Conservation (phyloP, 345 rosid species). For the Eucalyptus virginea region DNA sequence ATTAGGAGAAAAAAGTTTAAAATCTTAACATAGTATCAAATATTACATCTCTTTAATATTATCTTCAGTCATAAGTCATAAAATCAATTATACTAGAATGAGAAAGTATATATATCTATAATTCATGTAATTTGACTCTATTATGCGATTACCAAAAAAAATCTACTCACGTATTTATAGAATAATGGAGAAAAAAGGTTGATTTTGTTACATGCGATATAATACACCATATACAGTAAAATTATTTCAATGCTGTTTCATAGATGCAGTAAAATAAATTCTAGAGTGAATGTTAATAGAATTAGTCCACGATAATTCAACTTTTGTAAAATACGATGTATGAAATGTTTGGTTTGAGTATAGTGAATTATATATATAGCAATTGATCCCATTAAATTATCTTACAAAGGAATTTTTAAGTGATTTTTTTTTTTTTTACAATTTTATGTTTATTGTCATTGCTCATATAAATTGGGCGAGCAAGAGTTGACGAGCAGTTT, state of each 20-base stretch:
- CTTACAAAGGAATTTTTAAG: neutral
- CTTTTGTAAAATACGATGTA: neutral
- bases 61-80: neutral
- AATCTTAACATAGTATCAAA: neutral
- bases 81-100: neutral
- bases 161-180: neutral
- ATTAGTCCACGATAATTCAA: neutral
- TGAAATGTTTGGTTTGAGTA: neutral
- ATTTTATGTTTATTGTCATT: too few species aligned
- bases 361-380: neutral
- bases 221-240: neutral
- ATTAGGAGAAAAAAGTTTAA: neutral
- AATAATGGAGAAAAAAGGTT: neutral
- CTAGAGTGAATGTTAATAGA: fast-evolving
- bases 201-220: neutral
- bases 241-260: neutral
- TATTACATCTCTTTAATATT: neutral
- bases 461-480: neutral
- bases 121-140: neutral
- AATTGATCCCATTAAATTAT: neutral
- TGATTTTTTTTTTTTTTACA: too few species aligned
- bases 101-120: neutral
- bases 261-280: neutral
- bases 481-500: neutral
- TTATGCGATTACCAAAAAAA: neutral